Evolutionary conservation across 139 green algal genomes (phyloP).

Genomic region (Raphidocelis subcapitata): DNA sequence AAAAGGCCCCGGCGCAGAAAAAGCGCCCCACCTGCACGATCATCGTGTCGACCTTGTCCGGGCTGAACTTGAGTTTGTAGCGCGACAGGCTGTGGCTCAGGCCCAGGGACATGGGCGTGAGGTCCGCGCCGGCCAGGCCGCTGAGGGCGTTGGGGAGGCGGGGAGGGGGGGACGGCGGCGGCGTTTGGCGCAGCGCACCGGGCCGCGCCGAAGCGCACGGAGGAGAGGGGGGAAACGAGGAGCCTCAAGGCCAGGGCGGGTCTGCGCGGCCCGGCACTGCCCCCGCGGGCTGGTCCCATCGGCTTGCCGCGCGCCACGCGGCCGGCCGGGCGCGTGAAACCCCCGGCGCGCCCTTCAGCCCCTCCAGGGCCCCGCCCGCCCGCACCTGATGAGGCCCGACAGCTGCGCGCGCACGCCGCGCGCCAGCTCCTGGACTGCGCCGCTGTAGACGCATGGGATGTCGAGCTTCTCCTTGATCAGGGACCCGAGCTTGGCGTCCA

Average conservation of each 20-base stretch:
- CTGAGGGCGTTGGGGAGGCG: too few species aligned
- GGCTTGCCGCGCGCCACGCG: too few species aligned
- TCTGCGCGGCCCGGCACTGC: too few species aligned
- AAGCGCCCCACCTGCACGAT: slow-evolving; percentile 83
- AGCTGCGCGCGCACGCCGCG: slow-evolving; percentile 91
- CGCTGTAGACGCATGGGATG: slow-evolving; percentile 83
- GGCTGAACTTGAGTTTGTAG: slow-evolving; percentile 99
- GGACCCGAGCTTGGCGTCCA: slow-evolving; percentile 96
- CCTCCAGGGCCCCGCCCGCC: background rate
- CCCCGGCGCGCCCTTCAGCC: too few species aligned
- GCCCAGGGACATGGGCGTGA: slow-evolving; percentile 94
- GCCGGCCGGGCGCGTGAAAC: too few species aligned
- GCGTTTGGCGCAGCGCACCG: background rate
- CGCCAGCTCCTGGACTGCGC: slow-evolving; percentile 81
- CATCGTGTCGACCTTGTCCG: slow-evolving; percentile 97
- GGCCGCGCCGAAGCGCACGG: too few species aligned
- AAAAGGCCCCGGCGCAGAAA: background rate
- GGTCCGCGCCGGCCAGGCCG: slow-evolving; percentile 71
- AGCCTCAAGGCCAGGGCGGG: too few species aligned
- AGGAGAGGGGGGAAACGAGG: too few species aligned
- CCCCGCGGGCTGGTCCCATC: too few species aligned
- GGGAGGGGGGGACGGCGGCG: background rate
- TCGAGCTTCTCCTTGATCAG: slow-evolving; percentile 99
- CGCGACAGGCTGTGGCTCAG: slow-evolving; percentile 95
- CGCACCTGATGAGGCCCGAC: slow-evolving; percentile 77